Conservation (phyloP, 257 asterid genomes). For the Fraxinus excelsior region DNA sequence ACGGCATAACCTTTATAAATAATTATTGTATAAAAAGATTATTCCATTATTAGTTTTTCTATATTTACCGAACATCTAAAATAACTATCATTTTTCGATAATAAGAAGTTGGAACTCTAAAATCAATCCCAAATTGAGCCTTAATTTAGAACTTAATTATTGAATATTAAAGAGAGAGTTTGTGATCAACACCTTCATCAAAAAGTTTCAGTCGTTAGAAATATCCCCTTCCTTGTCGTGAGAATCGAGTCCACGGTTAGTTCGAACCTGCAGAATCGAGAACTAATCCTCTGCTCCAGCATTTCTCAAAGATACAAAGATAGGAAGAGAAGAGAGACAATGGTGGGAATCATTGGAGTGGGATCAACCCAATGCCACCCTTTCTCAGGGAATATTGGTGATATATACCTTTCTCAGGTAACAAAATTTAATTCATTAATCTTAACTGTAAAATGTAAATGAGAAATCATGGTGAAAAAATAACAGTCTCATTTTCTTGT, state of each 20-base stretch:
- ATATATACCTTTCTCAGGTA: neutral
- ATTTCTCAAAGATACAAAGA: slow-evolving; percentile 27
- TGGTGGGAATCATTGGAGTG: slow-evolving; percentile 40
- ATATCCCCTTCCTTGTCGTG: too few species aligned
- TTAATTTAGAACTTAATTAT: too few species aligned
- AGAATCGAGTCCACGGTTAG: slow-evolving; percentile 19
- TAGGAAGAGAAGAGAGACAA: slow-evolving; percentile 23
- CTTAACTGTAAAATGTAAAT: neutral
- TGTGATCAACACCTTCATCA: too few species aligned
- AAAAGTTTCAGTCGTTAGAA: too few species aligned
- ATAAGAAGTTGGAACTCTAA: too few species aligned
- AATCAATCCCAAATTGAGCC: too few species aligned
- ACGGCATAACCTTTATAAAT: too few species aligned
- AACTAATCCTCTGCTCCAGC: neutral
- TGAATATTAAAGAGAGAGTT: too few species aligned
- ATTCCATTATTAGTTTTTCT: too few species aligned
- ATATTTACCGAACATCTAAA: too few species aligned
- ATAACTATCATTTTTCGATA: too few species aligned
- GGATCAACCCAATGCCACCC: slow-evolving; percentile 23
- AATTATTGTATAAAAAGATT: too few species aligned
- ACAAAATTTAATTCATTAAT: neutral
- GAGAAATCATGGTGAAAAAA: neutral
- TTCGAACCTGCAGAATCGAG: neutral
- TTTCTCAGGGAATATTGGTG: slow-evolving; percentile 3
- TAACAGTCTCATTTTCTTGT: neutral